Conservation (phyloP, 495 filamentous ascomycete species). For the Gamarada debralockiae region DNA sequence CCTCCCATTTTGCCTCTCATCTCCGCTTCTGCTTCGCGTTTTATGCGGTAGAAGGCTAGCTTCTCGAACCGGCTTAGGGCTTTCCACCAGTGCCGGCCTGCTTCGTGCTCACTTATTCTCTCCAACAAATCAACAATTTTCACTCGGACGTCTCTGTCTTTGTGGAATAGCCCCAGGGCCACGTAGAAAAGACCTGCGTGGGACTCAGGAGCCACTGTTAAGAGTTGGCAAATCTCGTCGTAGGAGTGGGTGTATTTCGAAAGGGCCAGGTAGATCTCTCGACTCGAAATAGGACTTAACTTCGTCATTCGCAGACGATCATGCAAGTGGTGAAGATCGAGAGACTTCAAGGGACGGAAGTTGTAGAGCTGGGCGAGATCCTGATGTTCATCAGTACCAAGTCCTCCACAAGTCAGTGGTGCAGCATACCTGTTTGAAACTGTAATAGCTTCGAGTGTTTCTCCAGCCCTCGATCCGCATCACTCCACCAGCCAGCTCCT, state of each 20-base stretch:
- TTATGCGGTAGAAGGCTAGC: conserved; percentile 67
- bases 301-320: conserved; percentile 80
- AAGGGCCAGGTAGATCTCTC: conserved; percentile 78
- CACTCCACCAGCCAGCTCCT: conserved; percentile 84
- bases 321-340: conserved; percentile 89
- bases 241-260: conserved; percentile 73
- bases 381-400: conserved; percentile 29
- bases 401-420: not conserved
- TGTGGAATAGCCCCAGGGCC: conserved; percentile 91
- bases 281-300: conserved; percentile 64
- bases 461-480: conserved; percentile 94
- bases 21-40: conserved; percentile 56
- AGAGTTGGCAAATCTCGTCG: conserved; percentile 84
- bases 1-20: conserved; percentile 24
- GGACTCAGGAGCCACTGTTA: conserved; percentile 79
- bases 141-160: conserved; percentile 70
- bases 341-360: conserved; percentile 69
- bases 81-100: conserved; percentile 90
- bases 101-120: conserved; percentile 79
- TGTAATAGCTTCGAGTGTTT: conserved; percentile 90
- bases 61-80: conserved; percentile 84
- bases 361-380: conserved; percentile 59
- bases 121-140: conserved; percentile 77
- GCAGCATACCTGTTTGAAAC: conserved; percentile 72
- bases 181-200: conserved; percentile 91